Base-by-base conservation (phyloP, 2,329 filamentous ascomycete genomes). In the Aspergillus quadricinctus region DNA sequence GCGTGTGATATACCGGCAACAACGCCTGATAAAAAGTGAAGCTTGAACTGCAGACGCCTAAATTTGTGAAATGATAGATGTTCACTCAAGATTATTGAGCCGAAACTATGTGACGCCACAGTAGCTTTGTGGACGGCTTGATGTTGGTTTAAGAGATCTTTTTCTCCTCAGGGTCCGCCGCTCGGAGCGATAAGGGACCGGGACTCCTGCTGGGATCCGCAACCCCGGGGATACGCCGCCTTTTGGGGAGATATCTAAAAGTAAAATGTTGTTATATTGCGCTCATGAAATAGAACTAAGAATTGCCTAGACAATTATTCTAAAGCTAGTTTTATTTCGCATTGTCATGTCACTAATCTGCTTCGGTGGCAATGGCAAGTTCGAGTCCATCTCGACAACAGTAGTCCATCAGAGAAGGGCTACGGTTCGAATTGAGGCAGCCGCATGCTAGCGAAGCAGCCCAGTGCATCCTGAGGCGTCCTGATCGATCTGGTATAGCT, bases 131-230 rank as follows among this genome's bases (percentile, higher is more conserved):
- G 8, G 23, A 29, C 8, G 25, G 25, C 37, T 46, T 28, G 50
- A 37, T 40, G 43, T 52, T 40, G 37, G 50, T 21, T 29, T 7
- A 48, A 57, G 50, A 59, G 55, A 60, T 58, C 54, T 59, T 59
- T 60, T 61, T 61, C 56, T 50, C 60, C 48, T 55, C 57, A 55
- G 58, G 54, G 57, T 56, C 59, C 55, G 57, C 57, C 53, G 60
- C 55, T 57, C 59, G 52, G 49, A 50, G 60, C 58, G 64, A 64
- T 61, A 65, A 66, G 63, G 57, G 57, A 35, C 57, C 64, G 64
- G 62, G 58, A 59, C 52, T 59, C 57, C 55, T 64, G 60, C 62
- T 58, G 56, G 49, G 29, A 46, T 41, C 49, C 49, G 28, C 21
- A 21, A 27, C 25, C 2, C 48, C 27, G 37, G 19, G 17, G 5